These are phyloP conservation scores for Hypoxylon sp. DNA, from an alignment of 2,329 filamentous ascomycete species.

Conservation along the genomic window DNA sequence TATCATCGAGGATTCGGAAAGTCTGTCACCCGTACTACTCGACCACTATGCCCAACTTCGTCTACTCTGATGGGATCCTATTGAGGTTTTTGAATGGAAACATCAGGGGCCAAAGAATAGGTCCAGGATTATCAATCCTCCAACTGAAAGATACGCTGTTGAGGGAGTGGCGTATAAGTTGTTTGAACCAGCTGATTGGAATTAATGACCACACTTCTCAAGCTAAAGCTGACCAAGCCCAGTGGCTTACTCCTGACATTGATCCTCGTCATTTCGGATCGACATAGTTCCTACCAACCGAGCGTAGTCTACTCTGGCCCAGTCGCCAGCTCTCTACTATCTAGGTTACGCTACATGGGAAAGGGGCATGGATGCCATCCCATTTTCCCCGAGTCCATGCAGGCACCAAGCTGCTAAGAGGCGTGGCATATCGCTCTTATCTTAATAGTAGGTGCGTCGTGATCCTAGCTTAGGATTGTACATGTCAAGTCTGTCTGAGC, in stretches of 20 bases:
- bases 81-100: neutral
- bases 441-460: conserved; percentile 1
- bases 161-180: neutral
- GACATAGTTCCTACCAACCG: conserved; percentile 48
- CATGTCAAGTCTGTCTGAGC: conserved; percentile 4
- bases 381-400: conserved; percentile 13
- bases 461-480: conserved; percentile 10
- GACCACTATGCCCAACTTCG: neutral
- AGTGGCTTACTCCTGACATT: conserved; percentile 15
- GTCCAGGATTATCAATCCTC: conserved; percentile 43
- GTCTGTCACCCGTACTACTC: neutral
- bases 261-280: conserved; percentile 53
- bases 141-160: conserved; percentile 6
- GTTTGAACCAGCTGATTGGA: conserved; percentile 6
- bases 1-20: neutral
- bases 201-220: conserved; percentile 2
- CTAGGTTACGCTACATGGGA: conserved; percentile 11
- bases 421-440: conserved; percentile 1
- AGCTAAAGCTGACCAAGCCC: conserved; percentile 1
- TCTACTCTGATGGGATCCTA: neutral
- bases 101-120: neutral
- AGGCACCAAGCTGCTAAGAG: conserved; percentile 14
- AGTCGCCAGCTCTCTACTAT: conserved; percentile 10
- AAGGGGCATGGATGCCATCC: conserved; percentile 13
- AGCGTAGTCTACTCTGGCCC: conserved; percentile 24